A percentile compares a stretch with the other conserved stretches of the same genome.
These are phyloP conservation scores for Blastomyces percursus DNA, from an alignment of 2,329 filamentous ascomycete genomes.

Conservation along the genomic window DNA sequence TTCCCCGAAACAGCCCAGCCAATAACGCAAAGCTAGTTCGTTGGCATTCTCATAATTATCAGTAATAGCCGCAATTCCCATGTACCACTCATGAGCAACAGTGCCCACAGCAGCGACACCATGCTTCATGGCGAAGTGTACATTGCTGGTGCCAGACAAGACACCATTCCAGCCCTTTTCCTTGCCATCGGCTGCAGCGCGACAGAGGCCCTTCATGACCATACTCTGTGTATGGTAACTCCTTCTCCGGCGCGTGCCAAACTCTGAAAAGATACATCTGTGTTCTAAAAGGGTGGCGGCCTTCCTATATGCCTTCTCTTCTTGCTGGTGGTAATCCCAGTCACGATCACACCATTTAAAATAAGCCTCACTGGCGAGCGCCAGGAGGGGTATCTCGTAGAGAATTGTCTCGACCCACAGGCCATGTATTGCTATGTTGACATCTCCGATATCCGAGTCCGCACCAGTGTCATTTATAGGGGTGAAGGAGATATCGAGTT, in stretches of 20 bases:
- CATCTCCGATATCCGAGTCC: conserved; percentile 59
- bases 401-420: conserved; percentile 91
- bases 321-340: conserved; percentile 79
- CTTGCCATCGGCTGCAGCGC: conserved; percentile 61
- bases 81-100: conserved; percentile 97
- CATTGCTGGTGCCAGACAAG: conserved; percentile 85
- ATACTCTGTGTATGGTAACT: conserved; percentile 93
- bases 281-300: conserved; percentile 64
- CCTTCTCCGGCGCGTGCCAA: conserved; percentile 76
- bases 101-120: conserved; percentile 76
- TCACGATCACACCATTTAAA: conserved; percentile 93
- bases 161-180: conserved; percentile 57
- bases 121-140: conserved; percentile 93
- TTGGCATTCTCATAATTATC: conserved; percentile 76
- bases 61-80: conserved; percentile 89
- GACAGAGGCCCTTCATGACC: conserved; percentile 75
- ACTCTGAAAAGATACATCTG: conserved; percentile 86
- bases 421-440: conserved; percentile 67
- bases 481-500: conserved; percentile 60
- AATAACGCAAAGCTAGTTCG: conserved; percentile 72
- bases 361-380: conserved; percentile 88
- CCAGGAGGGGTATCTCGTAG: conserved; percentile 91
- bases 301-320: conserved; percentile 74
- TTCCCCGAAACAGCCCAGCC: conserved; percentile 83
- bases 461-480: conserved; percentile 46